Conservation (phyloP, 2,329 filamentous ascomycete species). For the Aspergillus viridinutans region DNA sequence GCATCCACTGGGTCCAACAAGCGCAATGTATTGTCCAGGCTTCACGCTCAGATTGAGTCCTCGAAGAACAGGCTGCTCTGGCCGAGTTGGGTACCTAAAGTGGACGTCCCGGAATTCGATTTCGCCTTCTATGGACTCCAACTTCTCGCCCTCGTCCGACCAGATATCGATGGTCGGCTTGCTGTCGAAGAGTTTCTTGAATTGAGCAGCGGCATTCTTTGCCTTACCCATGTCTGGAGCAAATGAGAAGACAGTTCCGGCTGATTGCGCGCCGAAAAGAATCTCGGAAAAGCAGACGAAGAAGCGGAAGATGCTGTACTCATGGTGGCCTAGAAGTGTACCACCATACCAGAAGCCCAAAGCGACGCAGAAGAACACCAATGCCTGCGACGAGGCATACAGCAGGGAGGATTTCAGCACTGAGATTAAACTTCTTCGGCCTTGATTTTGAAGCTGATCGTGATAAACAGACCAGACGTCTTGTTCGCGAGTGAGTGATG, state of each 20-base stretch:
- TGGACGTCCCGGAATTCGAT: conserved; percentile 91
- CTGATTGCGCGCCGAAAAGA: conserved; percentile 88
- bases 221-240: conserved; percentile 93
- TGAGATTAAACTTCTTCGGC: conserved; percentile 64
- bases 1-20: conserved; percentile 91
- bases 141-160: conserved; percentile 62
- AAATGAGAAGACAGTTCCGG: conserved; percentile 83
- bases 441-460: conserved; percentile 61
- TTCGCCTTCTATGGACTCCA: conserved; percentile 65
- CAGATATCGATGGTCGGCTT: conserved; percentile 78
- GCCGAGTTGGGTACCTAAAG: conserved; percentile 88
- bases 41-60: conserved; percentile 61
- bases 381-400: conserved; percentile 78
- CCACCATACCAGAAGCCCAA: conserved; percentile 93
- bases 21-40: conserved; percentile 55
- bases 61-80: conserved; percentile 85
- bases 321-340: conserved; percentile 63
- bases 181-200: conserved; percentile 80
- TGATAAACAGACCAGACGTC: conserved; percentile 75
- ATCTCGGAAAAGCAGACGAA: conserved; percentile 86
- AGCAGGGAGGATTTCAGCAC: conserved; percentile 72
- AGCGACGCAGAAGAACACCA: conserved; percentile 78
- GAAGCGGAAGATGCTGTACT: conserved; percentile 81
- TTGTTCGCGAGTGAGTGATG: conserved; percentile 78
- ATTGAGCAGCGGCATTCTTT: conserved; percentile 72